Percentiles rank a stretch among this genome's conserved stretches.
Evolutionary conservation across 768 basidiomycete genomes (phyloP).

Genomic region (Amanita rubescens): DNA sequence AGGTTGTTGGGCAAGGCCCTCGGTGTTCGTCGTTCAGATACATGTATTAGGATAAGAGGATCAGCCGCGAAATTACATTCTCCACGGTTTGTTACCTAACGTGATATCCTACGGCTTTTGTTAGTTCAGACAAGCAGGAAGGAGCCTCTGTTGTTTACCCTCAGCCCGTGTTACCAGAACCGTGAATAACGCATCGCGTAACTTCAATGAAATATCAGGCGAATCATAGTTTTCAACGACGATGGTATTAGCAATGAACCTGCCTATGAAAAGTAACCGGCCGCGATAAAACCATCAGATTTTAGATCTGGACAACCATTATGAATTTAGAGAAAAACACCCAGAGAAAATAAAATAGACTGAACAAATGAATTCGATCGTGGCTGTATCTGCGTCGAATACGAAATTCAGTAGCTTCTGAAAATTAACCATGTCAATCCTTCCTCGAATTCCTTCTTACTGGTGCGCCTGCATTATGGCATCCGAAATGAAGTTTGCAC

Average conservation of each 20-base stretch:
- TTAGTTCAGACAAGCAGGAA: slow-evolving; percentile 4
- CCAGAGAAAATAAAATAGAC: slow-evolving; percentile 23
- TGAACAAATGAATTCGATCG: slow-evolving; percentile 26
- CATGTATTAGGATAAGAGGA: slow-evolving; percentile 29
- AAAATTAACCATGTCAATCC: slow-evolving; percentile 9
- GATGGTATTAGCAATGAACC: slow-evolving; percentile 22
- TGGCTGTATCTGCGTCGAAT: slow-evolving; percentile 23
- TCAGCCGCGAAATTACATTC: too few relatives aligned
- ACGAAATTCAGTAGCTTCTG: slow-evolving; percentile 25
- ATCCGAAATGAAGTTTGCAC: slow-evolving; percentile 85
- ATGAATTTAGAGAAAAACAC: slow-evolving; percentile 20
- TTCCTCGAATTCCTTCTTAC: slow-evolving; percentile 27
- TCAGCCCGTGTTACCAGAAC: slow-evolving; percentile 10
- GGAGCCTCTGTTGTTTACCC: slow-evolving; percentile 18
- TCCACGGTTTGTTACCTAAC: background rate
- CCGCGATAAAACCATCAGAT: slow-evolving; percentile 5
- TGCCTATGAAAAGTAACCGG: slow-evolving; percentile 25
- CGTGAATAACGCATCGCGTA: slow-evolving; percentile 12
- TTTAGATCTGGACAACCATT: slow-evolving; percentile 24
- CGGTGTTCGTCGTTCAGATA: slow-evolving; percentile 37
- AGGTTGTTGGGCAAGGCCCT: slow-evolving; percentile 34
- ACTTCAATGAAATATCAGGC: slow-evolving; percentile 22
- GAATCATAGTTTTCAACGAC: slow-evolving; percentile 22
- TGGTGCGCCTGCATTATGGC: slow-evolving; percentile 91
- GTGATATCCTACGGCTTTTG: slow-evolving; percentile 3